Base-by-base conservation (phyloP, 2,329 filamentous ascomycete genomes). In the Kalaharituber pfeilii region DNA sequence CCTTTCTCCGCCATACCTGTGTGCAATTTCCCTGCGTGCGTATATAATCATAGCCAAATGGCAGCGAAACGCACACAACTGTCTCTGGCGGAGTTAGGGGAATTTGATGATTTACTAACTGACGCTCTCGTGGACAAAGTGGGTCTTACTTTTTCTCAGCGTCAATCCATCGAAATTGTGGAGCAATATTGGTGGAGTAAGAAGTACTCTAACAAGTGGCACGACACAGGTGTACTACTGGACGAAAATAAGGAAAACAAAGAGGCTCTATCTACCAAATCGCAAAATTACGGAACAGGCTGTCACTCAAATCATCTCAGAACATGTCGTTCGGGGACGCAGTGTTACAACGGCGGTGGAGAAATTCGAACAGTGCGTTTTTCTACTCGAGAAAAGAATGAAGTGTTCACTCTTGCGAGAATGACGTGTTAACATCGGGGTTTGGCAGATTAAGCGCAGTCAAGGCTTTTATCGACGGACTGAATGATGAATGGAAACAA, bases 81-180 rank as follows among this genome's bases (percentile, higher is more conserved):
- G 25, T 47, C 87, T 6, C 74, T 96, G 63, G 80, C 82, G 57
- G 88, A 94, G 73, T 73, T 98, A 64, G 83, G 87, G 28, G 82
- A 83, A 50, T 96, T 96, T 72, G 91, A 98, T 71, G 91, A 98
- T 69, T 81, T 96, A 60, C 74, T 94, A 59, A 98, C 91, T 6
- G 91, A 98, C 75, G 84, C 86, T 62, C 79, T 98, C 52, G 81
- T 98, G 57, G 91, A 98, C 70, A 86, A 89, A 71, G 89, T 95
- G 76, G 70, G 84, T 76, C 42, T 57, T 56, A 52, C 53, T 27
- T 50, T 49, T 55, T 45, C 50, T 50, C 45, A 20, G 24, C 44
- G 7, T 47, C n/a, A 15, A n/a, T n/a, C n/a, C n/a, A n/a, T n/a
- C n/a, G n/a, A n/a, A n/a, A n/a, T n/a, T 42, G 44, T 52, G 50